phyloP scores from a whole-genome alignment of 2,329 filamentous ascomycete genomes.

The Diaporthe ampelina region DNA sequence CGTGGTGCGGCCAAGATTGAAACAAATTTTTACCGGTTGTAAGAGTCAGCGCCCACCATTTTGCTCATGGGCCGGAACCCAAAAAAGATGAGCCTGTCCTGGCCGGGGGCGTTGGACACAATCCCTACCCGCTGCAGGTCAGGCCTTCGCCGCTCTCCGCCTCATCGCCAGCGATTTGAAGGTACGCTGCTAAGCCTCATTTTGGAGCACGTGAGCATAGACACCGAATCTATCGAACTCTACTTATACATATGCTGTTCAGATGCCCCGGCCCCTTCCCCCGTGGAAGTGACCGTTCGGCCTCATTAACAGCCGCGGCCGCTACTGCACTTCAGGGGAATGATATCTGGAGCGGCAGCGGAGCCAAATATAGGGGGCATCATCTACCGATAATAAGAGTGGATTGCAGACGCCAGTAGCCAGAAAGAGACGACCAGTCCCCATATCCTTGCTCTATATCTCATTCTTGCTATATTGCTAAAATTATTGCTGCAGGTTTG shows the following conservation, averaged over 20 bases:
- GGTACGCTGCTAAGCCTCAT: not conserved
- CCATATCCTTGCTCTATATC: constrained; percentile 8
- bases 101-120: not conserved
- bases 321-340: constrained; percentile 26
- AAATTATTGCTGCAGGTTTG: constrained; percentile 7
- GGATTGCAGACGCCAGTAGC: constrained; percentile 15
- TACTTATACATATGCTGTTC: not conserved
- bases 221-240: not conserved
- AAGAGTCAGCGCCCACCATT: not conserved
- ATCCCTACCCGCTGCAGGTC: not conserved
- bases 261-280: too few species aligned
- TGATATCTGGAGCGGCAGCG: constrained; percentile 26
- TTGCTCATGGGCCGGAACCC: not conserved
- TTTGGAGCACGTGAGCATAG: not conserved
- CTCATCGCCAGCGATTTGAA: not conserved
- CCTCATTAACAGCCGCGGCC: not conserved
- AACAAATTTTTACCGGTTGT: not conserved
- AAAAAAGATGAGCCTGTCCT: not conserved
- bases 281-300: not conserved
- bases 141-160: not conserved
- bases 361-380: constrained; percentile 32
- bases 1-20: not conserved
- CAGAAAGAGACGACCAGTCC: constrained; percentile 6
- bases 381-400: constrained; percentile 29
- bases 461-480: not conserved